Evolutionary conservation across 1,284 basidiomycete species (phyloP).

Genomic region (Abortiporus biennis): DNA sequence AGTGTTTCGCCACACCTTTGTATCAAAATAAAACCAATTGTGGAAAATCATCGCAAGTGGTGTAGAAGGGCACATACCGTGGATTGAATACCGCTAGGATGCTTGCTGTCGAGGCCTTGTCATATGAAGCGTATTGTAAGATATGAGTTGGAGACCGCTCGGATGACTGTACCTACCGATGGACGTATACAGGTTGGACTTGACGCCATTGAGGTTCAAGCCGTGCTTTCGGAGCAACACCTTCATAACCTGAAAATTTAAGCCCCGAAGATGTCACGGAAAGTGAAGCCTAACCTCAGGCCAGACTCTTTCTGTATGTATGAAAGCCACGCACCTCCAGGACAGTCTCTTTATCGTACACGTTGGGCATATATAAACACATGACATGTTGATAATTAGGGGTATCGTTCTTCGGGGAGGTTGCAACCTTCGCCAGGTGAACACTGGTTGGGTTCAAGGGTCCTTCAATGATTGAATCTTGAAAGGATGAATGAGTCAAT

Average conservation of each 20-base stretch:
- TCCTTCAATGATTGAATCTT: conserved; percentile 59
- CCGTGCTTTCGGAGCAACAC: conserved; percentile 60
- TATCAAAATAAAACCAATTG: not conserved
- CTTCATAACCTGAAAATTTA: conserved; percentile 50
- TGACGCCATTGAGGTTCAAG: conserved; percentile 57
- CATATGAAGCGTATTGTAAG: not conserved
- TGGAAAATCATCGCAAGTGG: too few species aligned
- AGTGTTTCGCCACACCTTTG: conserved; percentile 60
- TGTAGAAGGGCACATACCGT: conserved; percentile 55
- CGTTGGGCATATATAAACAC: conserved; percentile 66
- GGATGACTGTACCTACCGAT: conserved; percentile 35
- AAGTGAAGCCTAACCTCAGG: not conserved
- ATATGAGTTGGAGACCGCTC: not conserved
- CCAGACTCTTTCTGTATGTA: not conserved
- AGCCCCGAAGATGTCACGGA: not conserved
- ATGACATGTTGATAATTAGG: conserved; percentile 55
- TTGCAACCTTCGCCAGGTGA: conserved; percentile 56
- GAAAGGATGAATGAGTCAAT: conserved; percentile 1
- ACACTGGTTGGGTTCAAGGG: conserved; percentile 51
- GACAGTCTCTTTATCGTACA: conserved; percentile 55
- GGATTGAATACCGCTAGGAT: conserved; percentile 61
- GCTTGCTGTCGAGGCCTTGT: conserved; percentile 67
- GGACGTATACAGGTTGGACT: conserved; percentile 59
- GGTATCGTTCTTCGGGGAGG: conserved; percentile 42
- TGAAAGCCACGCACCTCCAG: conserved; percentile 34